Percentiles rank a stretch among this genome's conserved stretches.
These are phyloP conservation scores for Eimeria zaria DNA, from an alignment of 169 alveolate species.

Conservation along the genomic window DNA sequence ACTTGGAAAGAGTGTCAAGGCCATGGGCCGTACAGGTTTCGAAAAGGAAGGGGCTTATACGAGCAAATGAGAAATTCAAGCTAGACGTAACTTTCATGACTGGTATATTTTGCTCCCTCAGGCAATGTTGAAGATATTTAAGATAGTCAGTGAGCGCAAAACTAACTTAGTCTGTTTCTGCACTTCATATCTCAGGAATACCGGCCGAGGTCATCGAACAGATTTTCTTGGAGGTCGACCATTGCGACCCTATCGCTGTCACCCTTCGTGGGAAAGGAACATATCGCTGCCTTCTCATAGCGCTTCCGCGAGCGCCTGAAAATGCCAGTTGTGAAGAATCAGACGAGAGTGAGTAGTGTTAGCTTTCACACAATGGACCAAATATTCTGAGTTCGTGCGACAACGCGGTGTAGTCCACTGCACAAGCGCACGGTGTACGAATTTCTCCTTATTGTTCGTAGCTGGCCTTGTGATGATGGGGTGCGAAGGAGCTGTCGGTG, in stretches of 20 bases:
- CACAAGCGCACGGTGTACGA: not conserved
- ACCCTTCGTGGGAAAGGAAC: conserved; percentile 94
- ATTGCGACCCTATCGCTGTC: conserved; percentile 95
- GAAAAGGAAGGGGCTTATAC: conserved; percentile 93
- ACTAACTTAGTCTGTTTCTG: not conserved
- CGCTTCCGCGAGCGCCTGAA: conserved; percentile 92
- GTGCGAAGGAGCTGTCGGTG: conserved; percentile 84
- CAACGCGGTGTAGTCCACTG: not conserved
- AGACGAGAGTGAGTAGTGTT: conserved; percentile 10
- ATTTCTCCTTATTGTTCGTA: not conserved
- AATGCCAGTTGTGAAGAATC: not conserved
- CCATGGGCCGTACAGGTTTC: conserved; percentile 93
- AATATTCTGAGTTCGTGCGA: not conserved
- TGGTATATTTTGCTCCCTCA: conserved; percentile 13
- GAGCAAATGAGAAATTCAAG: conserved; percentile 94
- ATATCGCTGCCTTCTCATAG: conserved; percentile 92
- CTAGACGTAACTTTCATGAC: conserved; percentile 93
- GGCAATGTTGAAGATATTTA: not conserved
- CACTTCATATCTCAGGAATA: conserved; percentile 75
- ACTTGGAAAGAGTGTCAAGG: conserved; percentile 91
- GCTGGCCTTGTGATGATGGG: not conserved
- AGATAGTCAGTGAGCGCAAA: not conserved
- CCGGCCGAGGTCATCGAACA: conserved; percentile 88
- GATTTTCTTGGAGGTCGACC: conserved; percentile 95
- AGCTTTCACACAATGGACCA: not conserved